phyloP scores from a whole-genome alignment of 1,139 yeast genomes.

The Chernovozyma aurita region DNA sequence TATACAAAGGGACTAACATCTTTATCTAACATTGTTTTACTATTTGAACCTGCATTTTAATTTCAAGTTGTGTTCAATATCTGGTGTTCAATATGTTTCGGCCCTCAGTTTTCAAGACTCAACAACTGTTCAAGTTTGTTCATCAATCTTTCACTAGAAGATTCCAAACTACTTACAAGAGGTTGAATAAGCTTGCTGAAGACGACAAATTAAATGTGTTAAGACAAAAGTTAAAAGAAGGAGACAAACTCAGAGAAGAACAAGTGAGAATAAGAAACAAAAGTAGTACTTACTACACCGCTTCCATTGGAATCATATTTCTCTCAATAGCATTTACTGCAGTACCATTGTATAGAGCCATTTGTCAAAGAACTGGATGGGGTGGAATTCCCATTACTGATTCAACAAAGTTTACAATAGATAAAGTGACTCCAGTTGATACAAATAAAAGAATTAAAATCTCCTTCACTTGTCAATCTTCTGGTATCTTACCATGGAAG shows the following conservation, averaged over 20 bases:
- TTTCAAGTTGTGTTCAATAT: too few species aligned
- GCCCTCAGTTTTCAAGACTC: too few species aligned
- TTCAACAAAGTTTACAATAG: constrained; percentile 72
- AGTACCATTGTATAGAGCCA: constrained; percentile 86
- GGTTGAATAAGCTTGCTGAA: constrained; percentile 1
- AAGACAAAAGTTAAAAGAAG: constrained; percentile 10
- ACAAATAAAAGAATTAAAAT: constrained; percentile 77
- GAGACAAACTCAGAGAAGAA: constrained; percentile 23
- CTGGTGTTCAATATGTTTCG: too few species aligned
- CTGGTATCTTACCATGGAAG: constrained; percentile 91
- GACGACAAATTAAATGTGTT: constrained; percentile 5
- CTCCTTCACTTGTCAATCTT: constrained; percentile 87
- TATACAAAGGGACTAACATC: too few species aligned
- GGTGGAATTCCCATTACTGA: constrained; percentile 96
- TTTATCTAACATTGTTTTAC: too few species aligned
- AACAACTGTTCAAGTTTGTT: neutral
- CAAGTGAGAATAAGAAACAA: constrained; percentile 29
- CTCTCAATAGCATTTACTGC: constrained; percentile 84
- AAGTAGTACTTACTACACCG: constrained; percentile 67
- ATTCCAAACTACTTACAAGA: neutral
- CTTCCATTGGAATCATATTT: constrained; percentile 67
- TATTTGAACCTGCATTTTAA: too few species aligned
- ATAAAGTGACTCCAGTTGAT: constrained; percentile 83
- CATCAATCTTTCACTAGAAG: neutral
- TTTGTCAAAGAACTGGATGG: constrained; percentile 94